Evolutionary conservation across 2,329 filamentous ascomycete species (phyloP).

Genomic region (Cladobotryum mycophilum): DNA sequence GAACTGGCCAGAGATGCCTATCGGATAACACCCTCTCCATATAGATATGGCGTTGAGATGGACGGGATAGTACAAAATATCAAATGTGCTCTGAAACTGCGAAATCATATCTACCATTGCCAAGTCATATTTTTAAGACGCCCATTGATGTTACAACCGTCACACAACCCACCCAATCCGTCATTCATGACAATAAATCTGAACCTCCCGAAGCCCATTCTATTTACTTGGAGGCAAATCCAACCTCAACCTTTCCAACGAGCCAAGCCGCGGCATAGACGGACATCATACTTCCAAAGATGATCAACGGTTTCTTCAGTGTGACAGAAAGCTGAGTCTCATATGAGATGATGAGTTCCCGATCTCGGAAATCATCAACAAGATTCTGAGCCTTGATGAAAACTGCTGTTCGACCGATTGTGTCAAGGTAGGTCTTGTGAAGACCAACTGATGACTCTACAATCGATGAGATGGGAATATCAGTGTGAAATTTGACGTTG

Average conservation of each 20-base stretch:
- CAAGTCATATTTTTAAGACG: constrained; percentile 12
- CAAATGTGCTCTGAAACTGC: constrained; percentile 2
- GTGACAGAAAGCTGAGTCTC: constrained; percentile 69
- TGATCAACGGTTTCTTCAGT: constrained; percentile 78
- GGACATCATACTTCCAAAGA: constrained; percentile 67
- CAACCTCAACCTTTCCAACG: constrained; percentile 72
- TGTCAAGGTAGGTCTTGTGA: constrained; percentile 93
- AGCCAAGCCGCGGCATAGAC: constrained; percentile 71
- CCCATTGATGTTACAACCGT: constrained; percentile 14
- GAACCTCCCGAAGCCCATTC: constrained; percentile 12
- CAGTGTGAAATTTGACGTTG: constrained; percentile 71
- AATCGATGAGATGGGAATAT: constrained; percentile 59
- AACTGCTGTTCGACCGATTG: constrained; percentile 76
- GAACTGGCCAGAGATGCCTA: too few relatives aligned
- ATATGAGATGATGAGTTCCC: constrained; percentile 80
- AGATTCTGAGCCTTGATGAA: constrained; percentile 77
- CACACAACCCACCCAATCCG: not conserved
- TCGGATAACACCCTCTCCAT: too few relatives aligned
- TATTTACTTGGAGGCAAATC: constrained; percentile 52
- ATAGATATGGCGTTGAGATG: not conserved
- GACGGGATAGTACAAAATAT: not conserved
- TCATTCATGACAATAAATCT: constrained; percentile 2
- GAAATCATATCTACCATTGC: constrained; percentile 13
- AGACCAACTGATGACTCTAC: constrained; percentile 51
- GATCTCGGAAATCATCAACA: constrained; percentile 82